Evolutionary conservation across 2,329 filamentous ascomycete species (phyloP), one percentile per base, ranked within the genome.

Genomic region (Pestalotiopsis sp.): DNA sequence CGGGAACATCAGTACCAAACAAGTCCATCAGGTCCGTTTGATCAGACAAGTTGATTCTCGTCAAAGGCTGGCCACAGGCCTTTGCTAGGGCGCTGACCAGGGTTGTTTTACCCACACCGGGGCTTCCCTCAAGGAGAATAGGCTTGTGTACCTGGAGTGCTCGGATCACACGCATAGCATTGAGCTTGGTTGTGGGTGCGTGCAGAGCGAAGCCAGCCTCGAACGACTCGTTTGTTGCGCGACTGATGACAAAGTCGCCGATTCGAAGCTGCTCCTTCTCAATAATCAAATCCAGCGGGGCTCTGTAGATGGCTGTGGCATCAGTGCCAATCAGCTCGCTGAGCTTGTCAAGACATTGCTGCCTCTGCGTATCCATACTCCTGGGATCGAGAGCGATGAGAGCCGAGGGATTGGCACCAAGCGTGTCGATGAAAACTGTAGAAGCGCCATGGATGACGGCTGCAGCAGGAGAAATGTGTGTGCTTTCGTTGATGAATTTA

Each of bases 11-110:
- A 0, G 95, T 97, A 69, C 96, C 96, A 78, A 99, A 99, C 1
- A 99, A 84, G 78, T 99, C 96, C 88, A 98, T 98, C 64, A 99
- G 83, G 80, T 99, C 96, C 0, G 97, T 99, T 81, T 99, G 96
- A 74, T 99, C 96, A 0, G 96, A 98, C 69, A 99, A 85, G 77
- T 99, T 99, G 81, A 99, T 98, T 74, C 96, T 89, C 0, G 94
- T 97, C 71, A 99, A 82, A 7, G 93, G 92, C 70, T 91, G 91
- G 4, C 95, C 94, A 72, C 93, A 92, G 4, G 91, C 90, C 73
- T 89, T 88, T 1, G 97, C 93, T 60, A 99, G 84, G 0, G 96
- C 95, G 60, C 92, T 91, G 25, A 99, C 90, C 14, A 99, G 86
- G 1, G 95, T 97, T 0, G 96, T 99, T 83, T 99, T 99, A 68